phyloP scores from a whole-genome alignment of 2,329 filamentous ascomycete species.

The Albifimbria verrucaria region DNA sequence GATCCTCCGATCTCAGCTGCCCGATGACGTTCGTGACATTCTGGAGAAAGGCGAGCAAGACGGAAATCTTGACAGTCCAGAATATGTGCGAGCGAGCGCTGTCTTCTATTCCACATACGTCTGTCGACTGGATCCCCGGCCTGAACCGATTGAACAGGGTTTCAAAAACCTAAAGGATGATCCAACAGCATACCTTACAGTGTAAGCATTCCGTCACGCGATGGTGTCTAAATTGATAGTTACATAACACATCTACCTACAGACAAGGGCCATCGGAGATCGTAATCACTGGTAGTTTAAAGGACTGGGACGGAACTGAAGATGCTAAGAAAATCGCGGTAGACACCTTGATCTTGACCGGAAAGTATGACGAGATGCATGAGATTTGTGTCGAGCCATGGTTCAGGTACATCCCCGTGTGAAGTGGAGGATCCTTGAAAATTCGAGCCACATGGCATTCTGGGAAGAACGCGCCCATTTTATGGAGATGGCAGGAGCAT shows the following conservation, averaged over 20 bases:
- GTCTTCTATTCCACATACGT: background rate
- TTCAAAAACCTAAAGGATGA: background rate
- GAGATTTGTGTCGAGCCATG: background rate
- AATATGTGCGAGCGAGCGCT: background rate
- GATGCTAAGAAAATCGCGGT: background rate
- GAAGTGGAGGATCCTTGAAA: background rate
- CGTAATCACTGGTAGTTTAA: background rate
- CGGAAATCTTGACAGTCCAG: background rate
- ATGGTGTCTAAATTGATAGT: background rate
- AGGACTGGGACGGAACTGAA: background rate
- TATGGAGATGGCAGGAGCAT: background rate
- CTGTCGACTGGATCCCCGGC: background rate
- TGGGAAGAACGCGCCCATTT: background rate
- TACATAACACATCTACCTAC: background rate
- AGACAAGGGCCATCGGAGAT: background rate
- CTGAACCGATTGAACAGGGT: background rate
- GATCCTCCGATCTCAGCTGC: background rate
- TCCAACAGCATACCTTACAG: background rate
- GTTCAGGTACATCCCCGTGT: background rate
- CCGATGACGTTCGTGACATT: background rate
- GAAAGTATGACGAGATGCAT: background rate
- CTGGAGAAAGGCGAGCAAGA: background rate
- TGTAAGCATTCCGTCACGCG: background rate
- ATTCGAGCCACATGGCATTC: background rate
- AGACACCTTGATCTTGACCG: background rate